These are phyloP conservation scores for Jasminum sambac DNA, from an alignment of 257 asterid species.

Conservation along the genomic window DNA sequence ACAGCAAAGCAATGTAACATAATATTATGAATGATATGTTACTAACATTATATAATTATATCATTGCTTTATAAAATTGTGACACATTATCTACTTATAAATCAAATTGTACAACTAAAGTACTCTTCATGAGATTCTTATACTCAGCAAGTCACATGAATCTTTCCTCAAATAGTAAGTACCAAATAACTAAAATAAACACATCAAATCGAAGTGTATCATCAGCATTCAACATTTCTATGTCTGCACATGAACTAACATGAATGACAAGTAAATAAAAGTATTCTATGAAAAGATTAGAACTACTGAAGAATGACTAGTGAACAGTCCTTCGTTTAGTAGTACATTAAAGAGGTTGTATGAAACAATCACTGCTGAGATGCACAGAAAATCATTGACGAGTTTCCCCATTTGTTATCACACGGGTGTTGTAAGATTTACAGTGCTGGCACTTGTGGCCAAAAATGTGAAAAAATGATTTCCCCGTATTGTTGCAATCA, in stretches of 20 bases:
- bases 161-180: not conserved
- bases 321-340: not conserved
- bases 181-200: too few species aligned
- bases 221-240: not conserved
- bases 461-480: slow-evolving; percentile 62
- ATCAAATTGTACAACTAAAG: too few species aligned
- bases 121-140: too few species aligned
- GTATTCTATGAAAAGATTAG: too few species aligned
- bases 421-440: slow-evolving; percentile 76
- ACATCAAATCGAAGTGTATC: too few species aligned
- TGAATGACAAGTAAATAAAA: too few species aligned
- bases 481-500: slow-evolving; percentile 77
- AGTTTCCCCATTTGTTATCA: slow-evolving; percentile 45
- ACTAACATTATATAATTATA: too few species aligned
- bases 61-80: too few species aligned
- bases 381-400: slow-evolving; percentile 34
- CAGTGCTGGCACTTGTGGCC: slow-evolving; percentile 88
- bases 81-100: too few species aligned
- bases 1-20: too few species aligned
- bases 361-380: slow-evolving; percentile 6
- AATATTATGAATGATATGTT: too few species aligned
- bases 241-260: not conserved
- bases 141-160: too few species aligned
- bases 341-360: not conserved
- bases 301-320: not conserved